These are phyloP conservation scores for Neolentinus lepideus DNA, from an alignment of 1,284 basidiomycete species.

Conservation along the genomic window DNA sequence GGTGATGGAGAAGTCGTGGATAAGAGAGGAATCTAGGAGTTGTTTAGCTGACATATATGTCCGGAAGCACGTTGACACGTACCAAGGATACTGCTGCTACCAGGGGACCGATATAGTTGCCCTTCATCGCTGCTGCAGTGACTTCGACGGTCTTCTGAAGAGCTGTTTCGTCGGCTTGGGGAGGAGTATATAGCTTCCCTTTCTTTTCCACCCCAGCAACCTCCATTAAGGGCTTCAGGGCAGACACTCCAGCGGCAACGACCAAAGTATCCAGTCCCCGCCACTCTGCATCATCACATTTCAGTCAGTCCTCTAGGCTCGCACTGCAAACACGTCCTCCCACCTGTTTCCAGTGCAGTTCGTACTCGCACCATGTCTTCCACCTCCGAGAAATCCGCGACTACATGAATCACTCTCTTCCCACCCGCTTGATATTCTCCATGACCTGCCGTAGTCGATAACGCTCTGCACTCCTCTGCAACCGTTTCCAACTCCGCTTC, in stretches of 20 bases:
- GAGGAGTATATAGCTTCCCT: slow-evolving; percentile 22
- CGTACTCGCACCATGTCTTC: slow-evolving; percentile 67
- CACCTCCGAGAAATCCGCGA: slow-evolving; percentile 61
- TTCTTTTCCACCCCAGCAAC: slow-evolving; percentile 55
- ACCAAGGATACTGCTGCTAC: slow-evolving; percentile 63
- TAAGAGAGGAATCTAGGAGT: slow-evolving; percentile 68
- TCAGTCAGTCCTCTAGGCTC: background rate
- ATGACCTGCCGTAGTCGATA: slow-evolving; percentile 11
- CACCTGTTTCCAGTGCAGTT: slow-evolving; percentile 49
- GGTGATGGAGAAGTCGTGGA: slow-evolving; percentile 63
- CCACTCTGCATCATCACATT: slow-evolving; percentile 47
- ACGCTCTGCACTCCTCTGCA: slow-evolving; percentile 47
- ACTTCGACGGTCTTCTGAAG: slow-evolving; percentile 46
- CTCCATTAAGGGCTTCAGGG: slow-evolving; percentile 71
- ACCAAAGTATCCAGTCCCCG: slow-evolving; percentile 79
- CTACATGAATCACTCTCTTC: slow-evolving; percentile 30
- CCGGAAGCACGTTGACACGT: slow-evolving; percentile 18
- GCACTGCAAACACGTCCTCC: slow-evolving; percentile 15
- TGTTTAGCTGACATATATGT: background rate
- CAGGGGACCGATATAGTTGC: slow-evolving; percentile 63
- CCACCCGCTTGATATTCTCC: slow-evolving; percentile 13
- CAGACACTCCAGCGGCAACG: slow-evolving; percentile 82
- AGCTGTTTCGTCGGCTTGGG: slow-evolving; percentile 37
- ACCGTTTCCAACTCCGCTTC: slow-evolving; percentile 51
- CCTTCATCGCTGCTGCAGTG: slow-evolving; percentile 43